Evolutionary conservation across 1,139 yeast genomes (phyloP).

Genomic region (Lizanozyma gosingica): DNA sequence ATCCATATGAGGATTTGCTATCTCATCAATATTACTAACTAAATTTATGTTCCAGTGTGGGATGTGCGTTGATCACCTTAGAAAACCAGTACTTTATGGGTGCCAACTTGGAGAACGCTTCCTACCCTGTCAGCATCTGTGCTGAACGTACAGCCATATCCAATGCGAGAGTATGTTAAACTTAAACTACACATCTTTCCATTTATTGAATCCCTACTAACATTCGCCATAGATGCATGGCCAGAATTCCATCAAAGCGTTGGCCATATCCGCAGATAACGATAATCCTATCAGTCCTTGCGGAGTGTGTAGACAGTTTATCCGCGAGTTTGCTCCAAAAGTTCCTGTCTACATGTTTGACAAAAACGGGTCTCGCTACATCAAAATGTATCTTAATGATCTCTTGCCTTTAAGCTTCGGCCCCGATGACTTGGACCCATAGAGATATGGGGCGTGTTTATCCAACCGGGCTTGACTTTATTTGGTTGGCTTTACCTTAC

Average conservation of each 20-base stretch:
- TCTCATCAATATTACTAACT: conserved; percentile 12
- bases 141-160: conserved; percentile 82
- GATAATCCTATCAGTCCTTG: conserved; percentile 70
- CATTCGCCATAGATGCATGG: conserved; percentile 28
- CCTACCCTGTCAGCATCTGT: conserved; percentile 82
- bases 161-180: conserved; percentile 44
- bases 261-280: conserved; percentile 67
- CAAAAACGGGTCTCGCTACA: conserved; percentile 33
- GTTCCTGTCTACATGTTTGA: conserved; percentile 58
- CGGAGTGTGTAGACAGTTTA: conserved; percentile 87
- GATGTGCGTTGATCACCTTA: conserved; percentile 58
- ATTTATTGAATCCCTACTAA: not conserved
- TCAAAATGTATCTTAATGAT: conserved; percentile 45
- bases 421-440: conserved; percentile 55
- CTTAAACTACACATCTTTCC: not conserved
- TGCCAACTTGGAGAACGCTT: conserved; percentile 89
- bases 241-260: conserved; percentile 39
- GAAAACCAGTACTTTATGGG: conserved; percentile 50
- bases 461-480: too few species aligned
- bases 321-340: conserved; percentile 59
- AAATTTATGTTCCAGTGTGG: conserved; percentile 46
- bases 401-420: conserved; percentile 82
- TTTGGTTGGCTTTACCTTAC: too few species aligned
- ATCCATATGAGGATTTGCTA: not conserved
- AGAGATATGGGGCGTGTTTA: too few species aligned